Conservation (phyloP, 2,329 filamentous ascomycete genomes). For the Pleurostoma richardsiae region DNA sequence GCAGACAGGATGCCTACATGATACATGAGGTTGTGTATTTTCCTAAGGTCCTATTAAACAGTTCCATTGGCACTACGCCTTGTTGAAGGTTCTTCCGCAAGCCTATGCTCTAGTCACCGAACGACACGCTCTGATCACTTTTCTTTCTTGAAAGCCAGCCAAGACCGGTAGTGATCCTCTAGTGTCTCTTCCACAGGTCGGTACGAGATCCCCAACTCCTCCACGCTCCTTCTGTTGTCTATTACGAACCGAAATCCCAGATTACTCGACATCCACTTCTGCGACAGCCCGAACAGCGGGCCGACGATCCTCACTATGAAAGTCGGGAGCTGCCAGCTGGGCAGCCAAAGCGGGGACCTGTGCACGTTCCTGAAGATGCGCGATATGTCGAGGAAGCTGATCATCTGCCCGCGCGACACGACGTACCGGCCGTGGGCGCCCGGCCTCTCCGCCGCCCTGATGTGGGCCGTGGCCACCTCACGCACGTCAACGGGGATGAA, state of each 20-base stretch:
- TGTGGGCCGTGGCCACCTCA: slow-evolving; percentile 15
- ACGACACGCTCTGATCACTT: background rate
- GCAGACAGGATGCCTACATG: too few species aligned
- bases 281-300: slow-evolving; percentile 5
- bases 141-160: background rate
- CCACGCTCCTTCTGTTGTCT: slow-evolving; percentile 5
- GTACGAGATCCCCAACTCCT: slow-evolving; percentile 4
- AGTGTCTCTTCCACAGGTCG: slow-evolving; percentile 4
- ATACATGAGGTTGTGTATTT: too few species aligned
- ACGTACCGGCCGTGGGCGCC: slow-evolving; percentile 9
- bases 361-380: slow-evolving; percentile 3
- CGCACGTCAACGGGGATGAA: slow-evolving; percentile 15
- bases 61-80: too few species aligned
- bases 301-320: slow-evolving; percentile 2
- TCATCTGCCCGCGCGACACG: slow-evolving; percentile 2
- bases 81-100: too few species aligned
- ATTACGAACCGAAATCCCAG: slow-evolving; percentile 4
- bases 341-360: slow-evolving; percentile 4
- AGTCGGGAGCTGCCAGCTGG: slow-evolving; percentile 3
- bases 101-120: too few species aligned
- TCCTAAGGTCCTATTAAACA: too few species aligned
- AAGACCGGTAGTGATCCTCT: slow-evolving; percentile 4
- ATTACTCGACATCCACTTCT: slow-evolving; percentile 6
- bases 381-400: slow-evolving; percentile 5
- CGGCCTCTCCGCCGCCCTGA: slow-evolving; percentile 5